Percentiles rank a stretch among this genome's conserved stretches.
Conservation (phyloP, 1,284 basidiomycete genomes). For the Ustilago tritici region DNA sequence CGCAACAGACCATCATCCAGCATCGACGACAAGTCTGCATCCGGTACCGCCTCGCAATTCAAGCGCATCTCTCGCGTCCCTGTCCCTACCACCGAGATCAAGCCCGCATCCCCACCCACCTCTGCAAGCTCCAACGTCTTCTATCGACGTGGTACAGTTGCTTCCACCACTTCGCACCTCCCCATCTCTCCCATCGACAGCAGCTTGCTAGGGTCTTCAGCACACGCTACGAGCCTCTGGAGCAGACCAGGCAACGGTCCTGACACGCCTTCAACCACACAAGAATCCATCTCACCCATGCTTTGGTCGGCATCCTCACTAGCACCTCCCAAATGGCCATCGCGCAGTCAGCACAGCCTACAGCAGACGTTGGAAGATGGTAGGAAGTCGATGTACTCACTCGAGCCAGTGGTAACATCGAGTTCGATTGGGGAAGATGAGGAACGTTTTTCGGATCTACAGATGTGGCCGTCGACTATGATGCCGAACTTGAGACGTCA, state of each 20-base stretch:
- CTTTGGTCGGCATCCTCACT: conserved; percentile 35
- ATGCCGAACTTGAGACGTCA: conserved; percentile 32
- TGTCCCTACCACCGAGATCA: conserved; percentile 25
- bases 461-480: conserved; percentile 4
- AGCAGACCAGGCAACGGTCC: conserved; percentile 37
- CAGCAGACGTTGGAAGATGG: neutral
- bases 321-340: conserved; percentile 30
- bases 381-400: conserved; percentile 12
- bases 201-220: conserved; percentile 53
- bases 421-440: conserved; percentile 21
- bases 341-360: conserved; percentile 13
- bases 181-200: conserved; percentile 49
- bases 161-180: conserved; percentile 19
- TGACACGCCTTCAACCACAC: conserved; percentile 45
- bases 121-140: conserved; percentile 16
- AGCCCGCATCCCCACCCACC: conserved; percentile 18
- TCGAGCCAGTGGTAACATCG: conserved; percentile 29
- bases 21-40: neutral
- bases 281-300: conserved; percentile 30
- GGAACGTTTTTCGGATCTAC: conserved; percentile 8
- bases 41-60: neutral
- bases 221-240: conserved; percentile 45
- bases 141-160: conserved; percentile 18
- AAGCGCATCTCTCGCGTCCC: conserved; percentile 39
- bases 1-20: conserved; percentile 7